phyloP scores from a whole-genome alignment of 1,284 basidiomycete species.

The Apiotrichum domesticum region DNA sequence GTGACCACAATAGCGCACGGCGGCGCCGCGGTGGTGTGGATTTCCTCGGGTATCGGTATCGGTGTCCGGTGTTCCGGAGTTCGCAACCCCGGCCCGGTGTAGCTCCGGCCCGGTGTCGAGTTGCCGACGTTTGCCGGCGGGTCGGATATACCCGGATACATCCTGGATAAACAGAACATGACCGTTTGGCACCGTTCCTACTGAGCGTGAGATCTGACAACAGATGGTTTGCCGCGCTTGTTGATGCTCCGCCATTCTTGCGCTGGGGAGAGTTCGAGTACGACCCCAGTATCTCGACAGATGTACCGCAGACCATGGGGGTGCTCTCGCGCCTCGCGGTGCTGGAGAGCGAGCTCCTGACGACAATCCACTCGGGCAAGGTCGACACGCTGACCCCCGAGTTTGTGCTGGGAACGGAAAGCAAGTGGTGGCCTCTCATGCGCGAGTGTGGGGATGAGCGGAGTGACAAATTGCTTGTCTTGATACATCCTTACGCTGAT shows the following conservation, averaged over 20 bases:
- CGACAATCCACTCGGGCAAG: conserved; percentile 19
- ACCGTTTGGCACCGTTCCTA: too few relatives aligned
- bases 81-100: too few relatives aligned
- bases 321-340: conserved; percentile 17
- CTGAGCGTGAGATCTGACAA: conserved; percentile 1
- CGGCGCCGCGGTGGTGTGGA: too few relatives aligned
- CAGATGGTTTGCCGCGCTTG: conserved; percentile 17
- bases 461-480: conserved; percentile 8
- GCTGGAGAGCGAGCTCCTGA: conserved; percentile 19
- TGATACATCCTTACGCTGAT: conserved; percentile 20
- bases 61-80: too few relatives aligned
- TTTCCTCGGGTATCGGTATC: too few relatives aligned
- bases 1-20: too few relatives aligned
- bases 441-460: conserved; percentile 15
- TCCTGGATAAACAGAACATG: too few relatives aligned
- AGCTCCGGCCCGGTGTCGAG: too few relatives aligned
- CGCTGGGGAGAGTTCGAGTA: conserved; percentile 21
- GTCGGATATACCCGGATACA: too few relatives aligned
- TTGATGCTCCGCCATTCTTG: conserved; percentile 13
- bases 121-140: too few relatives aligned
- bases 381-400: conserved; percentile 24
- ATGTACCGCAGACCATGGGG: conserved; percentile 11
- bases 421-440: conserved; percentile 17
- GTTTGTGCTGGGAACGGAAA: conserved; percentile 19
- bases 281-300: conserved; percentile 17